Conservation (phyloP, 2,329 filamentous ascomycete species). For the Xylariaceae sp. region DNA sequence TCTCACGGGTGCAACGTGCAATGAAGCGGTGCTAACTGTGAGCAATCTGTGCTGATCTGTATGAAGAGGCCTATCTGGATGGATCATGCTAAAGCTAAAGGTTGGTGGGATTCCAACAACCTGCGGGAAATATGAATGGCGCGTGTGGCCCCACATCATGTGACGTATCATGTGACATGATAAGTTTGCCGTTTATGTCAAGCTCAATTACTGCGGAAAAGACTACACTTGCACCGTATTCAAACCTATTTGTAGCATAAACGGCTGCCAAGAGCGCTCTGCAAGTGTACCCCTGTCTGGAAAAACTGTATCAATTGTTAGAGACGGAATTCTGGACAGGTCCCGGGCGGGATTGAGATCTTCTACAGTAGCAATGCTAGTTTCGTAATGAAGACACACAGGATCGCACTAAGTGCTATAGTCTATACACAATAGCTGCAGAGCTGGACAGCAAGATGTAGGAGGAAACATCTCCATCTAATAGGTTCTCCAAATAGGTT, state of each 20-base stretch:
- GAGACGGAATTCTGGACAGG: not conserved
- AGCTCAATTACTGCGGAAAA: conserved; percentile 2
- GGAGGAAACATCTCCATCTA: too few species aligned
- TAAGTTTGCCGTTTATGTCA: conserved; percentile 5
- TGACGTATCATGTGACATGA: too few species aligned
- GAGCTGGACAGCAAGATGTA: conserved; percentile 5
- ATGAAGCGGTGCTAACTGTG: too few species aligned
- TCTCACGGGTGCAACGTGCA: too few species aligned
- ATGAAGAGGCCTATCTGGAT: too few species aligned
- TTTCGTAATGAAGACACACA: not conserved
- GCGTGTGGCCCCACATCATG: too few species aligned
- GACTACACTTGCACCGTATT: conserved; percentile 5
- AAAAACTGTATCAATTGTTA: not conserved
- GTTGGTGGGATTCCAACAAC: too few species aligned
- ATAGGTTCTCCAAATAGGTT: too few species aligned
- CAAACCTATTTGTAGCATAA: not conserved
- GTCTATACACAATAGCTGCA: conserved; percentile 4
- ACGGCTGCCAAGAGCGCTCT: conserved; percentile 1
- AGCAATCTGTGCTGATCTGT: too few species aligned
- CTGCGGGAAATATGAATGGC: too few species aligned
- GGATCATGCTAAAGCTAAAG: too few species aligned
- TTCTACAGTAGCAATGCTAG: conserved; percentile 5
- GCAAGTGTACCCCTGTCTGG: not conserved
- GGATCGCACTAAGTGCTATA: not conserved
- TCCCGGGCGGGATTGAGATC: conserved; percentile 3